Conservation (phyloP, 768 basidiomycete species). For the Pleurotus pulmonarius region DNA sequence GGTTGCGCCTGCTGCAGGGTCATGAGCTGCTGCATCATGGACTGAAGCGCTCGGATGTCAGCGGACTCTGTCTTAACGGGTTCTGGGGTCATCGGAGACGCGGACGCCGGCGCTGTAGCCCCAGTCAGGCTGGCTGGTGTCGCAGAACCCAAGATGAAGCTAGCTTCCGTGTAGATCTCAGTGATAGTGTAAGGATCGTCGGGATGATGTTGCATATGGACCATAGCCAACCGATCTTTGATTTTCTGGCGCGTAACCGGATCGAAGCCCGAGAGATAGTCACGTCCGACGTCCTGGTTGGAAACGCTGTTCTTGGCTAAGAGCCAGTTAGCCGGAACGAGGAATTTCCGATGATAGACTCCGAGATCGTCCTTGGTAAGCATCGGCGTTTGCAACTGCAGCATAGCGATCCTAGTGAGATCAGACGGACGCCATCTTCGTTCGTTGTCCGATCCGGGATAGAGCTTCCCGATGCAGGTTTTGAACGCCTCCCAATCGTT, state of each 20-base stretch:
- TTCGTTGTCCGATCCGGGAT: not conserved
- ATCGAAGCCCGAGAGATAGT: conserved; percentile 15
- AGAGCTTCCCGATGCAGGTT: not conserved
- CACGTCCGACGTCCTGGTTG: conserved; percentile 16
- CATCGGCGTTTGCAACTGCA: conserved; percentile 8
- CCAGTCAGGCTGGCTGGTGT: conserved; percentile 11
- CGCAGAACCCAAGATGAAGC: conserved; percentile 15
- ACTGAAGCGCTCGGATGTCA: not conserved
- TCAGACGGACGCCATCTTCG: not conserved
- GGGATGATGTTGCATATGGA: conserved; percentile 17
- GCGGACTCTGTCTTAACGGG: conserved; percentile 13
- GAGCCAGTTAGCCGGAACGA: conserved; percentile 15
- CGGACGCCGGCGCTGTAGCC: conserved; percentile 13
- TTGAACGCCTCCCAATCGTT: not conserved
- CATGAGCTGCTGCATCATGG: not conserved
- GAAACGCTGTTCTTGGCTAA: conserved; percentile 13
- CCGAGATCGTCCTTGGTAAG: conserved; percentile 11
- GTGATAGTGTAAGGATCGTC: conserved; percentile 19
- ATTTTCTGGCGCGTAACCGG: conserved; percentile 6
- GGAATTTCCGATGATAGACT: conserved; percentile 18
- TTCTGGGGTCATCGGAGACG: conserved; percentile 11
- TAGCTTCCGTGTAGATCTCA: conserved; percentile 16
- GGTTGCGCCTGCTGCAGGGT: not conserved
- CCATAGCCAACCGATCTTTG: conserved; percentile 15
- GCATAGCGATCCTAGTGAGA: not conserved